Evolutionary conservation across 2,329 filamentous ascomycete species (phyloP).

Genomic region (Pyrenochaeta sp.): DNA sequence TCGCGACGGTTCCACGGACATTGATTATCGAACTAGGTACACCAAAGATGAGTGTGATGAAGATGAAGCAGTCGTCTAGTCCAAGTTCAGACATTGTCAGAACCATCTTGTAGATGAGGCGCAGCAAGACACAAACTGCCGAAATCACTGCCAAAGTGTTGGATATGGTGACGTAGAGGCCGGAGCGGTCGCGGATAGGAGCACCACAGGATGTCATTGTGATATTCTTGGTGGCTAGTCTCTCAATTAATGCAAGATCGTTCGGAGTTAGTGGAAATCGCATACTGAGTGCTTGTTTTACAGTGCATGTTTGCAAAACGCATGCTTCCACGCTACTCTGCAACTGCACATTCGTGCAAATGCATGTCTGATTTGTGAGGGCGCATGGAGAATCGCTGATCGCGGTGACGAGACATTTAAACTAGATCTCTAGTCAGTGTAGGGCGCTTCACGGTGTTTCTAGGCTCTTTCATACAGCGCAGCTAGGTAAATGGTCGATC

Average conservation of each 20-base stretch:
- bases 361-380: slow-evolving; percentile 19
- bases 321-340: slow-evolving; percentile 19
- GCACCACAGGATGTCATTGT: slow-evolving; percentile 51
- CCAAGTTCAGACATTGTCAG: slow-evolving; percentile 47
- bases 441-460: no score
- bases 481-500: no score
- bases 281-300: slow-evolving; percentile 26
- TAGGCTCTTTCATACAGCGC: no score
- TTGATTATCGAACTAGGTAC: slow-evolving; percentile 37
- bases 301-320: slow-evolving; percentile 22
- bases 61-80: slow-evolving; percentile 49
- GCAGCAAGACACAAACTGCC: slow-evolving; percentile 44
- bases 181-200: slow-evolving; percentile 47
- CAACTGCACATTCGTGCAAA: slow-evolving; percentile 26
- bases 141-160: slow-evolving; percentile 48
- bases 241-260: slow-evolving; percentile 4
- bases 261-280: neutral
- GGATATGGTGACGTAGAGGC: slow-evolving; percentile 37
- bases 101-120: slow-evolving; percentile 49
- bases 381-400: slow-evolving; percentile 17
- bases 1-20: slow-evolving; percentile 21
- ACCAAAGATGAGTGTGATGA: slow-evolving; percentile 30
- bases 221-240: slow-evolving; percentile 53
- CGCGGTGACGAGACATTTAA: slow-evolving; percentile 14
- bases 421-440: no score